Conservation (phyloP, 768 basidiomycete species). For the Leccinum imitatum region DNA sequence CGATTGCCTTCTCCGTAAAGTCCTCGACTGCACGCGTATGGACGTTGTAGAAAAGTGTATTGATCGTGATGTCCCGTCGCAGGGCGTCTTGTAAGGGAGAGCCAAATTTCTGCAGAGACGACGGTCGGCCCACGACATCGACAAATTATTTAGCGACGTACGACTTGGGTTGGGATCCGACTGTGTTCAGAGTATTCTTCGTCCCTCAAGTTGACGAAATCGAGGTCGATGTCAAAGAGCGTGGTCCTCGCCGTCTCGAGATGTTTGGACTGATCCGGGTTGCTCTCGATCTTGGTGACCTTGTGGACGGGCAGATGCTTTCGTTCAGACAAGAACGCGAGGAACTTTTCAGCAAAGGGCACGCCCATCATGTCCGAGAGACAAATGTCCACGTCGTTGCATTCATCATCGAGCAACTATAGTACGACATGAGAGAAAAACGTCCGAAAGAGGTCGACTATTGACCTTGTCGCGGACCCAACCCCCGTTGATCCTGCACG, state of each 20-base stretch:
- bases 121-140: background rate
- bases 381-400: constrained; percentile 93
- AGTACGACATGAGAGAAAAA: constrained; percentile 17
- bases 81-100: constrained; percentile 90
- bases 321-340: constrained; percentile 46
- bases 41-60: constrained; percentile 94
- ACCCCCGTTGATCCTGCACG: constrained; percentile 93
- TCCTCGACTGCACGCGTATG: constrained; percentile 87
- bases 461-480: constrained; percentile 98
- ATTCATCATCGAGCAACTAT: constrained; percentile 77
- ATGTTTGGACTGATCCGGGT: constrained; percentile 98
- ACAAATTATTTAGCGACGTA: constrained; percentile 39
- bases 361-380: constrained; percentile 87
- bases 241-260: constrained; percentile 90
- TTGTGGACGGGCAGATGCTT: constrained; percentile 39
- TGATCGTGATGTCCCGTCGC: constrained; percentile 92
- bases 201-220: constrained; percentile 90
- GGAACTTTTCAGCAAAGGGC: constrained; percentile 80
- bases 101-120: constrained; percentile 68
- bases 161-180: constrained; percentile 86
- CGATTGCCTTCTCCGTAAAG: constrained; percentile 69
- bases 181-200: constrained; percentile 89
- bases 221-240: constrained; percentile 78
- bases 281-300: constrained; percentile 84
- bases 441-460: constrained; percentile 11